Evolutionary conservation across 495 filamentous ascomycete species (phyloP), one percentile per base, ranked within the genome.

Genomic region (Opeltia flavorubescens): DNA sequence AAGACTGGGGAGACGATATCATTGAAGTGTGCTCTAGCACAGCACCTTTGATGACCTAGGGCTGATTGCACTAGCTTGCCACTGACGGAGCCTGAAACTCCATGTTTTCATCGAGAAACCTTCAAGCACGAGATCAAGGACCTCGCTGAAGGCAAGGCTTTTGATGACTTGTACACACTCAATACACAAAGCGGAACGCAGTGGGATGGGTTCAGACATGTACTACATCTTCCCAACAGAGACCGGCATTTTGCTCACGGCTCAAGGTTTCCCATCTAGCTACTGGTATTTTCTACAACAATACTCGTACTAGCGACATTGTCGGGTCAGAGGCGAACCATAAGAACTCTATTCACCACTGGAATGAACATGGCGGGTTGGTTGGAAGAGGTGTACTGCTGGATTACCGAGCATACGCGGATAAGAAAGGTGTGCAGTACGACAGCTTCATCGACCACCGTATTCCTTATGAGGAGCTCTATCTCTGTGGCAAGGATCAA

Each of bases 141-240:
- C 49, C 63, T 77, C 2, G 47, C 54, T 0, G 61, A 66, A 27
- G 67, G 66, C n/a, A 35, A 69, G 9, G 72, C 71, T 2, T 77
- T 78, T 47, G 78, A 84, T 51, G 81, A 86, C 50, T 68, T 81
- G 48, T 79, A 84, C 49, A 69, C 73, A 23, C 70, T 87, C 60
- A 88, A 88, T 59, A 86, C 83, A 0, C 83, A 88, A 56, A 74
- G 76, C 53, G 75, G 75, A 23, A 82, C 78, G 3, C 84, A 89
- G 61, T 87, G 84, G 84, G 84, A 89, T 55, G 78, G 80, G 17
- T 68, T 87, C n/a, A 66, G 79, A 40, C 82, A 86, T 54, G 71
- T 75, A 60, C 28, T 56, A 53, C 23, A 25, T 6, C 3, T n/a
- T 41, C 3, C 13, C 30, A 15, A 28, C 11, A 4, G 1, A 2